Evolutionary conservation across 768 basidiomycete genomes (phyloP).

Genomic region (Trametes sanguinea): DNA sequence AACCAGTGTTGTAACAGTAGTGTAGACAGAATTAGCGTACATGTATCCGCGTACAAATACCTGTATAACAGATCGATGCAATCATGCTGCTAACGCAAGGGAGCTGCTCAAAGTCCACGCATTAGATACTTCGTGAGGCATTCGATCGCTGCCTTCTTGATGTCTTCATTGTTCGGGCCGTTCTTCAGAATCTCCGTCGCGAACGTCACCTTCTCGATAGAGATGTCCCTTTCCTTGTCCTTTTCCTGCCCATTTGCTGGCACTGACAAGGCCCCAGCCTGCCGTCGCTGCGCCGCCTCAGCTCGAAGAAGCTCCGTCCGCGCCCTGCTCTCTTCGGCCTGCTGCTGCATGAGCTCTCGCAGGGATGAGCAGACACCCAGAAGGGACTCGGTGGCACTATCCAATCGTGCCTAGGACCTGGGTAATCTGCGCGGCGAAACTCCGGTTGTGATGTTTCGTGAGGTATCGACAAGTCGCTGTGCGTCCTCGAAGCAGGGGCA

Average conservation of each 20-base stretch:
- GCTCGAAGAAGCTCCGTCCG: slow-evolving; percentile 72
- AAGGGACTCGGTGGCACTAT: slow-evolving; percentile 54
- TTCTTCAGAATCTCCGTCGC: slow-evolving; percentile 70
- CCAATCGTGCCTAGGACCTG: slow-evolving; percentile 48
- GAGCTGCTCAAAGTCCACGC: slow-evolving; percentile 8
- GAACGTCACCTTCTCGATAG: slow-evolving; percentile 63
- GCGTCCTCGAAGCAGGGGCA: slow-evolving; percentile 7
- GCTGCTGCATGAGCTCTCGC: slow-evolving; percentile 62
- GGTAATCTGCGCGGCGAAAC: slow-evolving; percentile 32
- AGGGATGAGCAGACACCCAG: slow-evolving; percentile 46
- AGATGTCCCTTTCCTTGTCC: slow-evolving; percentile 49
- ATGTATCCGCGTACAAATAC: not conserved
- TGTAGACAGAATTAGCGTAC: not conserved
- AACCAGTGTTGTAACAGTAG: not conserved
- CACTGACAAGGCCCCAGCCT: slow-evolving; percentile 41
- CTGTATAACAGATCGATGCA: not conserved
- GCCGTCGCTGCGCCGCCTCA: slow-evolving; percentile 50
- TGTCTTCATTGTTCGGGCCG: slow-evolving; percentile 28
- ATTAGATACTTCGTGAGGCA: slow-evolving; percentile 23
- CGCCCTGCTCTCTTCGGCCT: slow-evolving; percentile 68
- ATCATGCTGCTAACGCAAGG: too few relatives aligned
- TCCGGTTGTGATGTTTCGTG: slow-evolving; percentile 13
- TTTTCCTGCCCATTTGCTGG: slow-evolving; percentile 22
- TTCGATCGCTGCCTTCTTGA: slow-evolving; percentile 20
- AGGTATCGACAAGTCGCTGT: slow-evolving; percentile 10